A percentile compares a stretch with the other conserved stretches of the same genome.
Conservation (phyloP, 495 filamentous ascomycete genomes). For the Pseudomonodictys pantanalensis region DNA sequence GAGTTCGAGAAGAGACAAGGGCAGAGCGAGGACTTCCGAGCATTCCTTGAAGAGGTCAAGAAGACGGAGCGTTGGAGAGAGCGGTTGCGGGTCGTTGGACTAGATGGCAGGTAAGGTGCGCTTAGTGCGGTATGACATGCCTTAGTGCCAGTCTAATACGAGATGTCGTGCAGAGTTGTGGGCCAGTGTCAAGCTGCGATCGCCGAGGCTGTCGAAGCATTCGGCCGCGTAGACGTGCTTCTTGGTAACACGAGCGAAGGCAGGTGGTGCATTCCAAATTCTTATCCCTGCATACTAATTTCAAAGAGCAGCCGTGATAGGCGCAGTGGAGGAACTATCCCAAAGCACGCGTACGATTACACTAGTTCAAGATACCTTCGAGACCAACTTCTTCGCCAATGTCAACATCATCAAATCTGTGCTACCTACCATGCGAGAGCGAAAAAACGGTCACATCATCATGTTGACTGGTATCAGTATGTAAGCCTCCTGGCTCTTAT, state of each 20-base stretch:
- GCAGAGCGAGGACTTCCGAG: conserved; percentile 49
- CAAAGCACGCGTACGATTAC: conserved; percentile 69
- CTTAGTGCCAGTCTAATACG: background rate
- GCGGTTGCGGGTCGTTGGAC: conserved; percentile 40
- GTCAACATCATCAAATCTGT: conserved; percentile 93
- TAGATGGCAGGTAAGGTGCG: conserved; percentile 38
- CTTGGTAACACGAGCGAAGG: conserved; percentile 85
- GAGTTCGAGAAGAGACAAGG: conserved; percentile 54
- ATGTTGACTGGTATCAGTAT: conserved; percentile 80
- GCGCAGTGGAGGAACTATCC: conserved; percentile 86
- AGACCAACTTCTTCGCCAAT: conserved; percentile 89
- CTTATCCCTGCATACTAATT: background rate
- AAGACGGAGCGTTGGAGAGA: conserved; percentile 41
- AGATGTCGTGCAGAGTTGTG: conserved; percentile 34
- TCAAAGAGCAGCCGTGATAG: conserved; percentile 60
- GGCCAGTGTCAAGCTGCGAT: conserved; percentile 73
- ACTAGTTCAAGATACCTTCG: conserved; percentile 85
- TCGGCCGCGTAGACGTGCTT: conserved; percentile 84
- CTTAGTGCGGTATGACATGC: background rate
- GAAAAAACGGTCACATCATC: conserved; percentile 82
- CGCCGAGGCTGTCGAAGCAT: conserved; percentile 77
- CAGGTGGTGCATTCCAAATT: conserved; percentile 39
- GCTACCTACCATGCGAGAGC: conserved; percentile 73
- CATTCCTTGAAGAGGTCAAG: conserved; percentile 54
- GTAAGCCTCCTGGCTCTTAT: conserved; percentile 18